Conservation (phyloP, 1,139 yeast genomes). For the Zygotorulaspora mrakii region DNA sequence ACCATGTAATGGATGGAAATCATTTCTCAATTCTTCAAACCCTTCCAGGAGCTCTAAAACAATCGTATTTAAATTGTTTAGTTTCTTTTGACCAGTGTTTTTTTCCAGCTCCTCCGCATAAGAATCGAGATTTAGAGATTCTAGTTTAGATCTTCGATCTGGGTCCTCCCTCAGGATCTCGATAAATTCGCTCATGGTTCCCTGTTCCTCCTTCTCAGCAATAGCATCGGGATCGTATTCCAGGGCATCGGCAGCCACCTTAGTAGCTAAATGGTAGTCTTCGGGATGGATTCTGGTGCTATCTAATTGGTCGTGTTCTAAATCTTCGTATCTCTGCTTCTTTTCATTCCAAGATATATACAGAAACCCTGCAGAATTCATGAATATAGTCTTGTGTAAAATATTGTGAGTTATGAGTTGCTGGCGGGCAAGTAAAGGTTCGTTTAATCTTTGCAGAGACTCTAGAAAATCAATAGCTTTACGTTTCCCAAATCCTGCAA, state of each 20-base stretch:
- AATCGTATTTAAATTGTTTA: conserved; percentile 50
- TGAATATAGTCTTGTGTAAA: conserved; percentile 73
- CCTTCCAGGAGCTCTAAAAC: conserved; percentile 84
- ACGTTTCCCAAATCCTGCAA: conserved; percentile 93
- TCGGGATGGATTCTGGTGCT: conserved; percentile 97
- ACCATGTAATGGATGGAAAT: conserved; percentile 62
- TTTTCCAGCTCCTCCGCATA: conserved; percentile 89
- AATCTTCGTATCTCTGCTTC: conserved; percentile 47
- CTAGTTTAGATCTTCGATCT: conserved; percentile 54
- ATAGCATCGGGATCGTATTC: conserved; percentile 94
- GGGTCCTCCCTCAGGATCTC: conserved; percentile 76
- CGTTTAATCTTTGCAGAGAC: conserved; percentile 58
- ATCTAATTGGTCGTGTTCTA: conserved; percentile 75
- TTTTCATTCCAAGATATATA: conserved; percentile 63
- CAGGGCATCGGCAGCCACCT: conserved; percentile 96
- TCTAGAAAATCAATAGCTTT: conserved; percentile 85
- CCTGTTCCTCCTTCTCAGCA: conserved; percentile 62
- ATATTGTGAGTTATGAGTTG: conserved; percentile 76
- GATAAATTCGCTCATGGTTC: conserved; percentile 73
- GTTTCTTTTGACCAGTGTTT: conserved; percentile 42
- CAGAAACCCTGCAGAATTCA: conserved; percentile 89
- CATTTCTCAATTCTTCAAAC: conserved; percentile 77
- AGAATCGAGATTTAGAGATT: conserved; percentile 83
- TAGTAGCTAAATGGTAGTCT: conserved; percentile 90
- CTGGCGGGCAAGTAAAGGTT: conserved; percentile 66